Conservation (phyloP, 352 stramenopile species). For the Aphanomyces stellatus region DNA sequence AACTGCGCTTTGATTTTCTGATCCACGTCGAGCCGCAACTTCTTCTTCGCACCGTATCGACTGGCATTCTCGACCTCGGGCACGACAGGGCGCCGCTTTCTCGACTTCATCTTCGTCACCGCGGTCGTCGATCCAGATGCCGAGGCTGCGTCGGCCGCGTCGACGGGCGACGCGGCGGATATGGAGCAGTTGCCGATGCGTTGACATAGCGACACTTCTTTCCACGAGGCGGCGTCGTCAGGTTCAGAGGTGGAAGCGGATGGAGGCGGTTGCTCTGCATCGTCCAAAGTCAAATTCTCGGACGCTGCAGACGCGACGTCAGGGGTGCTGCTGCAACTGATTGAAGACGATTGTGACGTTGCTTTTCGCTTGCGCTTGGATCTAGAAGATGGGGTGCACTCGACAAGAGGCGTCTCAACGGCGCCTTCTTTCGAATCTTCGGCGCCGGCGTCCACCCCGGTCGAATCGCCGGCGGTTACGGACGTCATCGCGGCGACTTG, state of each 20-base stretch:
- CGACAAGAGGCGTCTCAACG: slow-evolving; percentile 13
- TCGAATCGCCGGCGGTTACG: neutral
- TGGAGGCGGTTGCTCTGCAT: neutral
- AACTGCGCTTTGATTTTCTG: slow-evolving; percentile 17
- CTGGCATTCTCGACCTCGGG: neutral
- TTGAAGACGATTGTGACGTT: slow-evolving; percentile 15
- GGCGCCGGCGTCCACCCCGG: neutral
- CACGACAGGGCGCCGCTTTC: slow-evolving; percentile 4
- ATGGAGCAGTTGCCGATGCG: slow-evolving; percentile 73
- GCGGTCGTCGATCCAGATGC: neutral
- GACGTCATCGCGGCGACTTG: neutral
- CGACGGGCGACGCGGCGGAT: slow-evolving; percentile 26
- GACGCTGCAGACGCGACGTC: neutral
- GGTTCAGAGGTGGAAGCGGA: slow-evolving; percentile 27
- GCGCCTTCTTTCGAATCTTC: neutral
- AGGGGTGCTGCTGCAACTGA: neutral
- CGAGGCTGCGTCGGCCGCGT: neutral
- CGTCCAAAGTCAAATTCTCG: neutral
- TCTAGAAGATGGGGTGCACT: neutral
- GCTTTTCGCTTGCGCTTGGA: slow-evolving; percentile 18
- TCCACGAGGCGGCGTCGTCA: slow-evolving; percentile 21
- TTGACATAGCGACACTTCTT: slow-evolving; percentile 49
- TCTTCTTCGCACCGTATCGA: slow-evolving; percentile 18
- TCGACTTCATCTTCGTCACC: neutral
- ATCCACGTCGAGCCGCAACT: slow-evolving; percentile 12